Evolutionary conservation across 176 grass and related monocot species (phyloP), one percentile per base, ranked within the genome.

Genomic region (Oryza meridionalis): DNA sequence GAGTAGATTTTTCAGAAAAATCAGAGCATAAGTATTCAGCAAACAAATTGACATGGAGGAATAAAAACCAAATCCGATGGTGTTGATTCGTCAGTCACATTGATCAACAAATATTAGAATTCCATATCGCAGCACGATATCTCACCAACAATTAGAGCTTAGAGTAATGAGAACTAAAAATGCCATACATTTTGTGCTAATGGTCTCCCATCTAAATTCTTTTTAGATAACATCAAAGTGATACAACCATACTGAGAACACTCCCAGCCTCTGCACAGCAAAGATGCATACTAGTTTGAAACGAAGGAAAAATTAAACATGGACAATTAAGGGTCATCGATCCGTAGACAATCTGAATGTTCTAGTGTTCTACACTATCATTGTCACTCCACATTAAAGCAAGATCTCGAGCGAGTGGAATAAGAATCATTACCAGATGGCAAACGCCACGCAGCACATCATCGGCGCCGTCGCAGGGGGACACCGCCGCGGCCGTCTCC

Each of bases 371-470:
- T 70, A 79, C 11, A 58, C 25, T 63, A 77, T 64, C 69, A 73
- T 29, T 64, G 31, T 22, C 63, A 44, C 7, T 31, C 24, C 9
- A 72, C 43, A 44, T 17, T 37, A 64, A 59, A 72, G 68, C 43
- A 26, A 79, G 21, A 68, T 78, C 67, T 43, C 53, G n/a, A 84
- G 49, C 0, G n/a, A 76, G 69, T 13, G 21, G 37, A 85, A 64
- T 75, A 24, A 65, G n/a, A 82, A 74, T 1, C 22, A 83, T 88
- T 88, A 98, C 95, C 95, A 98, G 88, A 77, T 92, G 92, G 80
- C 85, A 90, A 7, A 92, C 87, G 22, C 88, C 71, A 42, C 68
- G 62, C 67, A 93, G 80, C 13, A 46, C 78, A 70, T 90, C 90
- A 12, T 80, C 87, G 9, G 86, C 82, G 53, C 49, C 89, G 73